Evolutionary conservation across 352 stramenopile species (phyloP), one percentile per base, ranked within the genome.

Genomic region (Phytopythium aichiense): DNA sequence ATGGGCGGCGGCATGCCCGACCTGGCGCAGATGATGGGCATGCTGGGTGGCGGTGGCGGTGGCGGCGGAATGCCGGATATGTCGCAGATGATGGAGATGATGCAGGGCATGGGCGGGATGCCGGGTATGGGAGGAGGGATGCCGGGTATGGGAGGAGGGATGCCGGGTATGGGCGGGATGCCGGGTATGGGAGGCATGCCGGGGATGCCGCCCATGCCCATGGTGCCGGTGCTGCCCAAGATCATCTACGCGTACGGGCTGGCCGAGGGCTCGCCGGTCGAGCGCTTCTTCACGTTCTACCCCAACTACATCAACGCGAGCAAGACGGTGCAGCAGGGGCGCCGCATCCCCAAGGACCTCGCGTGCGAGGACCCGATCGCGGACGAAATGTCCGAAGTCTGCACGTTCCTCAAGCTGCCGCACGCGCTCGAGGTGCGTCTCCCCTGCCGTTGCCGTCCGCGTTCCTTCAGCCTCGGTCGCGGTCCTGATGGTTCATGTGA

Each of bases 341-440:
- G 87, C 20, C 85, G 85, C 43, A 86, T 94, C 55, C 49, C 69
- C 35, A 91, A 91, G 70, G 73, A 78, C 28, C 57, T 71, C 23
- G 76, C 79, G 13, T 95, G 84, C 48, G 82, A 91, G 38, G 66
- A 81, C 31, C 87, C 87, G 9, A 75, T 89, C 28, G 84, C 82
- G 4, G 71, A 86, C 25, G 87, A 96, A 33, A 92, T 96, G 81
- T 89, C 78, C 25, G 87, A 96, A 46, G 80, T 96, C 22, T 94
- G 85, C 71, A 79, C 78, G 37, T 93, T 78, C 65, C 75, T 94
- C 50, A 84, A 89, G 58, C 71, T 96, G 43, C 84, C 81, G 28
- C 86, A 96, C 59, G 84, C 88, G 49, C 72, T 92, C 23, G 87
- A 96, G 72, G 77, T 86, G 61, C 13, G 48, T 60, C 9, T 66